phyloP scores from a whole-genome alignment of 495 filamentous ascomycete species.

The Thozetella sp. region DNA sequence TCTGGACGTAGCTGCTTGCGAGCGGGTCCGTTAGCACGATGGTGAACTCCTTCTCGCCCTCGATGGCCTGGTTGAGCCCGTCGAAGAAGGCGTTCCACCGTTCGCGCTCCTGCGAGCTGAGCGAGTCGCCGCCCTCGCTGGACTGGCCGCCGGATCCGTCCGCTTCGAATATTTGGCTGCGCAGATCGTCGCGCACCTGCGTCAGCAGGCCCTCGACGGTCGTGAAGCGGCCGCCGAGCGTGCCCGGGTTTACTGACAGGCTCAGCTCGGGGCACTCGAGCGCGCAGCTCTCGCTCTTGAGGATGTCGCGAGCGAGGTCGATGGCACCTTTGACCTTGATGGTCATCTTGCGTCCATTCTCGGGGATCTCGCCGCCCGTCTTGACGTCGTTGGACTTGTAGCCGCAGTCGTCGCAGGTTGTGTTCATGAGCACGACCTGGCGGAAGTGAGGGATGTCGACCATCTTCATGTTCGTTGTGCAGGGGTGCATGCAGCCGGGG shows the following conservation, averaged over 20 bases:
- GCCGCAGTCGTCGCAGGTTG: constrained; percentile 86
- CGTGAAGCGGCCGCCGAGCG: constrained; percentile 94
- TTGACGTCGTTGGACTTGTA: constrained; percentile 95
- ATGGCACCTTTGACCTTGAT: constrained; percentile 70
- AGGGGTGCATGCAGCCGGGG: constrained; percentile 82
- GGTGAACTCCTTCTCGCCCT: constrained; percentile 80
- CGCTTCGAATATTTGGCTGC: constrained; percentile 80
- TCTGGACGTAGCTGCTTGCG: constrained; percentile 92
- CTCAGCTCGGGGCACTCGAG: constrained; percentile 83
- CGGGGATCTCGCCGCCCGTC: constrained; percentile 90
- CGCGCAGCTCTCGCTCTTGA: constrained; percentile 92
- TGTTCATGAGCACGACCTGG: constrained; percentile 89
- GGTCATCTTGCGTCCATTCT: constrained; percentile 81
- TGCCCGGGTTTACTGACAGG: constrained; percentile 84
- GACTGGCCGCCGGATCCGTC: constrained; percentile 39
- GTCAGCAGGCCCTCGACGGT: constrained; percentile 95
- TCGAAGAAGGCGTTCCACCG: constrained; percentile 84
- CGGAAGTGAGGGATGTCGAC: constrained; percentile 97
- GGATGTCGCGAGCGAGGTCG: constrained; percentile 88
- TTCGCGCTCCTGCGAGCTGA: constrained; percentile 58
- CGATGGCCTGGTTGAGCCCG: constrained; percentile 74
- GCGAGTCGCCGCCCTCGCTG: constrained; percentile 66
- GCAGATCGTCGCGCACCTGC: constrained; percentile 87
- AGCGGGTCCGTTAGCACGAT: constrained; percentile 85
- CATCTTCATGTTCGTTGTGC: constrained; percentile 91